These are phyloP conservation scores for Allomyces macrogynus DNA, from an alignment of 192 early-diverging fungal species.

Conservation along the genomic window DNA sequence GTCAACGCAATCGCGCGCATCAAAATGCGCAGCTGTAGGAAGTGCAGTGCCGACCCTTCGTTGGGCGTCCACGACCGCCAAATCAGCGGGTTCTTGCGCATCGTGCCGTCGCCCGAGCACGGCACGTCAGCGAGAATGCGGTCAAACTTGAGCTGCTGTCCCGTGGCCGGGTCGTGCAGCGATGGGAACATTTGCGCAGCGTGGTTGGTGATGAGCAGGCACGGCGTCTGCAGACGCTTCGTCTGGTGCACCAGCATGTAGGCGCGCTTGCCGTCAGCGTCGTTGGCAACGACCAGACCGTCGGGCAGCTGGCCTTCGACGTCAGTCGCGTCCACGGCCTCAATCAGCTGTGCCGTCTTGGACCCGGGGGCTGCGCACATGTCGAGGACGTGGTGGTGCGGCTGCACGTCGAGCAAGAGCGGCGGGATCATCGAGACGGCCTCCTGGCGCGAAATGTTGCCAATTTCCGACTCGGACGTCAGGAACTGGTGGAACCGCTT, in stretches of 20 bases:
- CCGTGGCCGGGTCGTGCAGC: slow-evolving; percentile 24
- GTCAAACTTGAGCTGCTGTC: slow-evolving; percentile 65
- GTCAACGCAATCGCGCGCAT: slow-evolving; percentile 66
- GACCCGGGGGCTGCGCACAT: slow-evolving; percentile 98
- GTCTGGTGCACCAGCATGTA: slow-evolving; percentile 91
- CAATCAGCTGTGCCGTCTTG: slow-evolving; percentile 85
- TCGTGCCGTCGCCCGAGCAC: slow-evolving; percentile 92
- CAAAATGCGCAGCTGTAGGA: slow-evolving; percentile 70
- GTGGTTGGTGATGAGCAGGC: slow-evolving; percentile 88
- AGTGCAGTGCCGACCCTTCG: slow-evolving; percentile 60
- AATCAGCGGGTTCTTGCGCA: slow-evolving; percentile 83
- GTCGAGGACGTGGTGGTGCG: slow-evolving; percentile 66
- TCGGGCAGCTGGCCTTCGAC: slow-evolving; percentile 26
- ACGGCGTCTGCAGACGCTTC: slow-evolving; percentile 81
- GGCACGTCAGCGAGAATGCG: slow-evolving; percentile 93
- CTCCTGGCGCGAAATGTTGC: slow-evolving; percentile 92
- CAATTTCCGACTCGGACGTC: slow-evolving; percentile 91
- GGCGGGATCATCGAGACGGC: slow-evolving; percentile 97
- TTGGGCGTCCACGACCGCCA: slow-evolving; percentile 72
- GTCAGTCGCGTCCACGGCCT: slow-evolving; percentile 49
- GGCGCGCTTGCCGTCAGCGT: slow-evolving; percentile 72
- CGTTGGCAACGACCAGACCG: slow-evolving; percentile 91
- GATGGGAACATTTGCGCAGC: slow-evolving; percentile 74
- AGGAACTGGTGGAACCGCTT: slow-evolving; percentile 80
- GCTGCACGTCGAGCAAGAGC: slow-evolving; percentile 69